Base-by-base conservation (phyloP, 495 filamentous ascomycete species). In the Penicillium lagena region DNA sequence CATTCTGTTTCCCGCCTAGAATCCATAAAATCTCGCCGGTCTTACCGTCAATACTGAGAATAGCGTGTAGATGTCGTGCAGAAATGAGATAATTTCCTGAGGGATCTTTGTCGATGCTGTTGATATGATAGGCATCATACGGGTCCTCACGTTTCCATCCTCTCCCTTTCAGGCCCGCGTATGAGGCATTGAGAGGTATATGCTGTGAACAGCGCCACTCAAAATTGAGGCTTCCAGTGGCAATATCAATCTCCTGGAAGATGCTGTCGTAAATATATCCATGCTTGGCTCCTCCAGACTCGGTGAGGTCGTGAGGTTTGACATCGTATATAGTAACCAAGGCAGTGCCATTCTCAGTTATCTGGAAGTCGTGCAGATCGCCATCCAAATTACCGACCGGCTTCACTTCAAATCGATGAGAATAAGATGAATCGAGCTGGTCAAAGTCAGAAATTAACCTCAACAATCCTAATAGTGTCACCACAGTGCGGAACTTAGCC, bases 121-220 rank as follows among this genome's bases (percentile, higher is more conserved):
- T 78, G 54, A 80, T 68, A 51, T 78, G 75, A 57, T 73, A 78
- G 48, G 68, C 77, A 49, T 81, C 73, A 15, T 53, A 71, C 2
- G 64, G 58, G 1, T 35, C 29, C 1, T 40, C 40, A 14, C 56
- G 51, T n/a, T 46, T 51, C 12, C 42, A 46, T 12, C 56, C 59
- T 7, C 35, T 27, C 7, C 29, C 30, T 7, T 36, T 37, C 0
- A 55, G 30, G 7, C 12, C 7, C 8, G 57, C 42, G 32, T 51
- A 59, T 4, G 54, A 57, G 42, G 42, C 40, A 35, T 59, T 54
- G 38, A 65, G 14, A 1, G 56, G 42, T 12, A 59, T 46, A 35
- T 69, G 56, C 12, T 64, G 43, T 0, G 59, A 56, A 9, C 59
- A 56, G 5, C 54, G 56, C 67, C 67, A 71, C 41, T 69, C 58